These are phyloP conservation scores for Chalara sp. DNA, from an alignment of 2,329 filamentous ascomycete genomes.

Conservation along the genomic window DNA sequence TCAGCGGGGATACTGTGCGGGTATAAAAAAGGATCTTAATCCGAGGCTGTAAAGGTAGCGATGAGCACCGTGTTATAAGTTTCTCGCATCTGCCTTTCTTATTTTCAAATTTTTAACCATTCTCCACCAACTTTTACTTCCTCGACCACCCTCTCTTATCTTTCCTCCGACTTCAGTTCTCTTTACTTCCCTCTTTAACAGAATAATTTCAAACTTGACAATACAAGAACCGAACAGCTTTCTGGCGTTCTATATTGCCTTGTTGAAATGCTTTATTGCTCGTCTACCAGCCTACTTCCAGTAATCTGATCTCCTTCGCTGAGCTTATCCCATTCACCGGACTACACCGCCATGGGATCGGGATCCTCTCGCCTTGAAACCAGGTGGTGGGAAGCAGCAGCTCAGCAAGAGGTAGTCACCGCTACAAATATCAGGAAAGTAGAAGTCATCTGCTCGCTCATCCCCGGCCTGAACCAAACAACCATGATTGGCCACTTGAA, in stretches of 20 bases:
- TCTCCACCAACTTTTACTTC: too few relatives aligned
- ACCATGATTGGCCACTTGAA: neutral
- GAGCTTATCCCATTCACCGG: neutral
- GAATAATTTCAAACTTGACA: too few relatives aligned
- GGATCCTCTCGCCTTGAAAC: neutral
- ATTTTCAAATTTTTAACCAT: too few relatives aligned
- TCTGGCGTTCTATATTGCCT: neutral
- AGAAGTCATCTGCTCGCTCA: conserved; percentile 7
- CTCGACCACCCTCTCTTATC: neutral
- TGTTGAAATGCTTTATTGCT: neutral
- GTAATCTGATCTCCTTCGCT: neutral
- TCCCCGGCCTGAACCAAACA: neutral
- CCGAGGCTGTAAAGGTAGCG: too few relatives aligned
- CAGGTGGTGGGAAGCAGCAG: conserved; percentile 4
- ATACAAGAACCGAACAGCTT: too few relatives aligned
- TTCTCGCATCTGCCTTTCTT: too few relatives aligned
- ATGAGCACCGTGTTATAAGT: too few relatives aligned
- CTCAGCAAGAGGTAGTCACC: conserved; percentile 4
- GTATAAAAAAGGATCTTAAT: neutral
- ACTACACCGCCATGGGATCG: neutral
- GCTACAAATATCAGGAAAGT: conserved; percentile 5
- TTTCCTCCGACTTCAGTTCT: neutral
- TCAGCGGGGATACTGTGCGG: neutral
- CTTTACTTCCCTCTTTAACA: too few relatives aligned
- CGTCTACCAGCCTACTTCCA: neutral